Evolutionary conservation across 225 moss, liverwort and hornwort genomes (phyloP), one percentile per base, ranked within the genome.

Genomic region (Pleurozium schreberi): DNA sequence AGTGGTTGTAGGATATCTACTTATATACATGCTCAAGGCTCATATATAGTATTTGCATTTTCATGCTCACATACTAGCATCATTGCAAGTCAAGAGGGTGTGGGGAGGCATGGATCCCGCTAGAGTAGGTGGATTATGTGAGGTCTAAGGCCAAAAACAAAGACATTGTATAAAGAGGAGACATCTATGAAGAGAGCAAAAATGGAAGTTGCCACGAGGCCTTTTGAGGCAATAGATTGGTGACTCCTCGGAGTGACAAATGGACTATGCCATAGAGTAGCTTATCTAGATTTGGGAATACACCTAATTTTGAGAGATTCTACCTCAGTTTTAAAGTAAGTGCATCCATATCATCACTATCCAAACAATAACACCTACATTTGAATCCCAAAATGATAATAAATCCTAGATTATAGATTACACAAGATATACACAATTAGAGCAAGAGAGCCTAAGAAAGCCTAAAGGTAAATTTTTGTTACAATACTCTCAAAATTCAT

Each of bases 221-320:
- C n/a, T n/a, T n/a, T n/a, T n/a, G n/a, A n/a, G n/a, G n/a, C n/a
- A n/a, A n/a, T n/a, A n/a, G n/a, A n/a, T n/a, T n/a, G n/a, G n/a
- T n/a, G n/a, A n/a, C n/a, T n/a, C n/a, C n/a, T n/a, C n/a, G n/a
- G n/a, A n/a, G n/a, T n/a, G n/a, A n/a, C n/a, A n/a, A n/a, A n/a
- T n/a, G n/a, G n/a, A n/a, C n/a, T n/a, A n/a, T n/a, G n/a, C n/a
- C n/a, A n/a, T 2, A 6, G 4, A 47, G 2, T 2, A 7, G n/a
- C n/a, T 49, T 33, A 2, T 0, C 0, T 0, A 12, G 0, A 22
- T 34, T 52, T 76, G 14, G 21, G 1, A 50, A 50, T 0, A 0
- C 13, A 5, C 0, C 50, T 50, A 12, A 8, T 33, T 75, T 75
- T 75, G 5, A 20, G 4, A 4, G 33, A 50, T 33, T n/a, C n/a